Base-by-base conservation (phyloP, 1,284 basidiomycete species). In the Leccinum fallax region DNA sequence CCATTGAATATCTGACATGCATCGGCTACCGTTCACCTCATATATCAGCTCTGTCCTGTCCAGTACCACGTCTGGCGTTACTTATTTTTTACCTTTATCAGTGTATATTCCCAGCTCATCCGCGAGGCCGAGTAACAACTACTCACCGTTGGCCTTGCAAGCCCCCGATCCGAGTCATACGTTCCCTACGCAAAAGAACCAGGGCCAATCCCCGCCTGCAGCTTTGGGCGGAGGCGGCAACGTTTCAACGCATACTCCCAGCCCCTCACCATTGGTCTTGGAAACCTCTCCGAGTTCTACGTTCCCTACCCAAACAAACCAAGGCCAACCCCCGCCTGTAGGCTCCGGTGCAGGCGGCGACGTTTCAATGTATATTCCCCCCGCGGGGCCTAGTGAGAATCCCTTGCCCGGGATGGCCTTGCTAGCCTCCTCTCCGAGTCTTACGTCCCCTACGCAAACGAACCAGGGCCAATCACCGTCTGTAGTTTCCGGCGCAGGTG, bases 221-320 rank as follows among this genome's bases (percentile, higher is more conserved):
- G 43, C 34, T 36, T 13, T 36, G 34, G 34, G 16, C 16, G 57
- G 72, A 7, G 59, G 78, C 62, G 79, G 79, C 28, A 55, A 51
- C 34, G 72, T 74, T 2, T 77, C 79, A 2, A 82, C 83, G 19
- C 0, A 36, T 36, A 36, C 13, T 36, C 32, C 32, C 13, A 15
- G 34, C 13, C 34, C 34, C 34, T 36, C 48, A n/a, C 28, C 53
- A 15, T 16, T 43, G 16, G 4, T 49, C 32, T 61, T 46, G 5
- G 38, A 34, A 36, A 24, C 7, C 9, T 48, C 60, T 40, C 8
- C 26, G 15, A 43, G 19, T 43, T 19, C 40, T 32, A 5, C 52
- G 21, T 59, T 46, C 13, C 11, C 55, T 28, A 48, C 43, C 9
- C 53, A 57, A 38, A 53, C 64, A 13, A 46, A 53, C 51, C 57